phyloP scores from a whole-genome alignment of 768 basidiomycete species.

The Hemileccinum rubropunctum region DNA sequence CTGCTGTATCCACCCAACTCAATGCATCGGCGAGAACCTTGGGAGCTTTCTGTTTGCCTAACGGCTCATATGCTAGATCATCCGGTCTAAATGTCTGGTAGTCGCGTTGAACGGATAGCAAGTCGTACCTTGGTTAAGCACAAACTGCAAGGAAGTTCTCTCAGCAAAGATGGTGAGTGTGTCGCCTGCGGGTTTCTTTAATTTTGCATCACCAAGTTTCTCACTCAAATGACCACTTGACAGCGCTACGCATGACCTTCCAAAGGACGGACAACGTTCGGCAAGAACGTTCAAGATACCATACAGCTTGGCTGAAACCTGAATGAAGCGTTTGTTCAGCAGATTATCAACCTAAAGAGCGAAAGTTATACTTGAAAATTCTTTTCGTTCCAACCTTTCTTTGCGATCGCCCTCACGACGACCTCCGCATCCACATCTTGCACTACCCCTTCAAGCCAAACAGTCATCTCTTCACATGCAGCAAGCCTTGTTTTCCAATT shows the following conservation, averaged over 20 bases:
- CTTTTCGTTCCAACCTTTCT: conserved; percentile 98
- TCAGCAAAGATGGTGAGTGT: conserved; percentile 81
- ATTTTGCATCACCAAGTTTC: conserved; percentile 93
- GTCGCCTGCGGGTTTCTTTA: conserved; percentile 96
- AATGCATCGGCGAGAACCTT: conserved; percentile 93
- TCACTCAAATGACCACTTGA: conserved; percentile 81
- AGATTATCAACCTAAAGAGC: neutral
- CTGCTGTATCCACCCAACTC: conserved; percentile 80
- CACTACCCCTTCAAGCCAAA: conserved; percentile 74
- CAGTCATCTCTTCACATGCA: conserved; percentile 79
- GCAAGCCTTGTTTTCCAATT: conserved; percentile 94
- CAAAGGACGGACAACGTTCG: conserved; percentile 77
- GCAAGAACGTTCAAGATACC: conserved; percentile 71
- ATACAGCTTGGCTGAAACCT: conserved; percentile 93
- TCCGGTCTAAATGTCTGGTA: conserved; percentile 15
- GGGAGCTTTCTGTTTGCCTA: conserved; percentile 94
- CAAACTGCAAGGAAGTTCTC: conserved; percentile 91
- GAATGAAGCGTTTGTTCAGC: conserved; percentile 8
- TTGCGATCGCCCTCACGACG: conserved; percentile 79
- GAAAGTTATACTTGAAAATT: conserved; percentile 79
- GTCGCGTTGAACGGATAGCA: conserved; percentile 4
- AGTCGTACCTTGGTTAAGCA: conserved; percentile 80
- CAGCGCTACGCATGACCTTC: conserved; percentile 79
- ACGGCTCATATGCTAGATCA: conserved; percentile 79
- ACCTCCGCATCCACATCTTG: conserved; percentile 82